Conservation (phyloP, 2,329 filamentous ascomycete species). For the Microdochium trichocladiopsis region DNA sequence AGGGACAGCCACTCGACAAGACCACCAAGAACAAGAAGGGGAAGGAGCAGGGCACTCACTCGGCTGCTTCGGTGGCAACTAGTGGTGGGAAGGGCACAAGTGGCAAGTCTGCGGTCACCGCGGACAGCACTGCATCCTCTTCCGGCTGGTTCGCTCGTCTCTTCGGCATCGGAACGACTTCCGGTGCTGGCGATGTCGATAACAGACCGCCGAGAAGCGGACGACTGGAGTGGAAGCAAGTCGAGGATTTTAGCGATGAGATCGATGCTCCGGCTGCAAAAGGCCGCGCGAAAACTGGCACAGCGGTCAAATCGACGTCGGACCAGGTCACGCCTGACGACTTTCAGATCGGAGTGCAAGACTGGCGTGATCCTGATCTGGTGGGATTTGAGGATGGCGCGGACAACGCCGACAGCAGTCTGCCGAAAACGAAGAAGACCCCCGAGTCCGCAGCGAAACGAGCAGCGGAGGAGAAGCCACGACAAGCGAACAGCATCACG, state of each 20-base stretch:
- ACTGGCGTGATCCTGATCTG: constrained; percentile 77
- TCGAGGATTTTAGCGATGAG: constrained; percentile 59
- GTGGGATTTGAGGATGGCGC: constrained; percentile 32
- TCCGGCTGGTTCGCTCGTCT: constrained; percentile 37
- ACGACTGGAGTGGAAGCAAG: constrained; percentile 64
- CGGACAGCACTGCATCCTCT: constrained; percentile 10
- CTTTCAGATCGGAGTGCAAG: constrained; percentile 78
- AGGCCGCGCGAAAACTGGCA: constrained; percentile 29
- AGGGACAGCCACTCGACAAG: constrained; percentile 42
- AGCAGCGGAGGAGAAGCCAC: constrained; percentile 14
- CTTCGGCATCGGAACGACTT: constrained; percentile 26
- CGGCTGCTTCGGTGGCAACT: constrained; percentile 14
- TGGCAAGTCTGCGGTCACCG: constrained; percentile 14
- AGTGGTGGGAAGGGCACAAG: constrained; percentile 12
- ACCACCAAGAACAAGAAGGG: constrained; percentile 26
- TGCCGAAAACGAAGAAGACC: not conserved
- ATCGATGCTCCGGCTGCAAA: constrained; percentile 35
- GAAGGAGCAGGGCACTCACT: constrained; percentile 19
- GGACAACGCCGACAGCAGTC: constrained; percentile 11
- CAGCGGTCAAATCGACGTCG: constrained; percentile 16
- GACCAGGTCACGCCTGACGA: constrained; percentile 38
- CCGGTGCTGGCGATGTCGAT: constrained; percentile 34
- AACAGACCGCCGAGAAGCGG: constrained; percentile 66
- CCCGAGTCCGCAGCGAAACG: not conserved
- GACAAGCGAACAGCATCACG: constrained; percentile 47